Percentiles rank a stretch among this genome's conserved stretches.
phyloP scores from a whole-genome alignment of 2,329 filamentous ascomycete species.

The Hansfordia pulvinata region DNA sequence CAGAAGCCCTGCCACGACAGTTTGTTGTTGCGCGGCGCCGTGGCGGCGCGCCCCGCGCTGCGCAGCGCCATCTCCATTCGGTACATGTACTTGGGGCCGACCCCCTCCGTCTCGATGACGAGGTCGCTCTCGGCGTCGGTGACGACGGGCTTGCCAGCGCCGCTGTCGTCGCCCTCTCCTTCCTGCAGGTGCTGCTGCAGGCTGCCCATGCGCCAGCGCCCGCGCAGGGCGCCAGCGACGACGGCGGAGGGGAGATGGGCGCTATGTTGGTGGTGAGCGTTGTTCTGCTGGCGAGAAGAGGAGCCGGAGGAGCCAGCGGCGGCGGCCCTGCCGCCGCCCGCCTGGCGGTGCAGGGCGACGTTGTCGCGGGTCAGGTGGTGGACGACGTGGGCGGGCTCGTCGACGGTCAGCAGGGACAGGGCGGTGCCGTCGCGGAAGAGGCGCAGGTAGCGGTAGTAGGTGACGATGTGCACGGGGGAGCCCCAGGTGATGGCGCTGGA shows the following conservation, averaged over 20 bases:
- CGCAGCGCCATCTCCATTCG: constrained; percentile 65
- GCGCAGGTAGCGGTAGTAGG: constrained; percentile 92
- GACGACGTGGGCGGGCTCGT: constrained; percentile 77
- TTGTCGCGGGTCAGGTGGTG: constrained; percentile 66
- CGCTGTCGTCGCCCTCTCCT: constrained; percentile 14
- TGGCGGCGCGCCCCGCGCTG: constrained; percentile 42
- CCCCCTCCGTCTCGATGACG: constrained; percentile 77
- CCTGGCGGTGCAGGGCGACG: constrained; percentile 35
- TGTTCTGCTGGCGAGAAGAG: no score
- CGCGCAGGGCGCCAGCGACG: constrained; percentile 55
- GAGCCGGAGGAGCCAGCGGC: no score
- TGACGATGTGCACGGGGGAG: constrained; percentile 84
- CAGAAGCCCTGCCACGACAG: constrained; percentile 80
- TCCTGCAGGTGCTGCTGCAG: constrained; percentile 15
- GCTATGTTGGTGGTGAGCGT: constrained; percentile 15
- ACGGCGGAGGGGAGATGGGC: constrained; percentile 32
- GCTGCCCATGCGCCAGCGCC: constrained; percentile 34
- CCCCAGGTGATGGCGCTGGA: constrained; percentile 66
- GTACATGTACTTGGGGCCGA: constrained; percentile 66
- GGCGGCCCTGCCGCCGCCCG: no score
- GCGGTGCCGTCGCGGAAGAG: constrained; percentile 84
- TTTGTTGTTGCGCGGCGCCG: constrained; percentile 80
- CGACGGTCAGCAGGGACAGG: constrained; percentile 68
- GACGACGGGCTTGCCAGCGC: constrained; percentile 9
- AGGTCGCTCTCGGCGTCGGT: constrained; percentile 51